Conservation (phyloP, 805 yeast genomes). For the Metschnikowia bowlesiae region DNA sequence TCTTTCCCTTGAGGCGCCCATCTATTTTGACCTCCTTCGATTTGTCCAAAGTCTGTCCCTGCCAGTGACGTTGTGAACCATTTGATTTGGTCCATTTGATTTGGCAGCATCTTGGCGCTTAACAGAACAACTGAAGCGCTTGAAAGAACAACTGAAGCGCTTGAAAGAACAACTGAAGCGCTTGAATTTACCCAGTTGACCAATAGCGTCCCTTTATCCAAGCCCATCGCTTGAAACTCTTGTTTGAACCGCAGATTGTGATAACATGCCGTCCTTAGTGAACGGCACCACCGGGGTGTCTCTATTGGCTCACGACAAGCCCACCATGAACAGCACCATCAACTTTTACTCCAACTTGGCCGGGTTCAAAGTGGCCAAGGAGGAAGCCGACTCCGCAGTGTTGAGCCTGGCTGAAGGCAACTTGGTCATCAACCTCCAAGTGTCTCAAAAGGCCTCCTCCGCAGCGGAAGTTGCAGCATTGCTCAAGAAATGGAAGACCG, state of each 20-base stretch:
- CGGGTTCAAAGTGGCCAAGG: conserved; percentile 24
- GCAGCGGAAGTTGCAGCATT: conserved; percentile 17
- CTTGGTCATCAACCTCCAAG: conserved; percentile 20
- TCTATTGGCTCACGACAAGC: conserved; percentile 48
- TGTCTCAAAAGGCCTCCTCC: conserved; percentile 14
- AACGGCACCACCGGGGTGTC: conserved; percentile 54
- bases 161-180: no score
- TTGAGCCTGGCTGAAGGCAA: conserved; percentile 22
- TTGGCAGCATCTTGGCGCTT: no score
- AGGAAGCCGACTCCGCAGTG: conserved; percentile 15
- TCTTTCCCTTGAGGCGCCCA: no score
- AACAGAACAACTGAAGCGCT: no score
- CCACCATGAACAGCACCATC: conserved; percentile 43
- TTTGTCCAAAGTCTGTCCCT: no score
- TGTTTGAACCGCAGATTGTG: background rate
- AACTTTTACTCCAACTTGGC: conserved; percentile 53
- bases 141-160: no score
- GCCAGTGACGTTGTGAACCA: no score
- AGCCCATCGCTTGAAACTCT: background rate
- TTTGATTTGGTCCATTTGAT: no score
- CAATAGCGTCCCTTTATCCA: background rate
- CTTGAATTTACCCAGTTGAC: no score
- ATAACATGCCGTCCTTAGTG: conserved; percentile 30
- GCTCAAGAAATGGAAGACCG: conserved; percentile 10
- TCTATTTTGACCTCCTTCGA: no score